phyloP scores from a whole-genome alignment of 108 stramenopile genomes.

The Pseudonitzschia delicatissima region DNA sequence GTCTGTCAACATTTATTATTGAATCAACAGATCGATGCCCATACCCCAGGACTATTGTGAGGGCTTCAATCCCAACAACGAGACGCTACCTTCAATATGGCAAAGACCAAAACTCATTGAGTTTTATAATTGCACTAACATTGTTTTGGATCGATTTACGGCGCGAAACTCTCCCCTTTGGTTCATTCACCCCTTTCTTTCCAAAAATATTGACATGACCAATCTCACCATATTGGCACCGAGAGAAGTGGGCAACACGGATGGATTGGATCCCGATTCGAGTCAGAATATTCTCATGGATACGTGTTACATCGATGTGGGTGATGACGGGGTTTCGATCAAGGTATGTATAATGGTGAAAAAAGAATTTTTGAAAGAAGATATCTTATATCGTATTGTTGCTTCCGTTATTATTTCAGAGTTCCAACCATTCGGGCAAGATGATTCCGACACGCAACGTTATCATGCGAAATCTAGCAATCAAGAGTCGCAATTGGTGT shows the following conservation, averaged over 20 bases:
- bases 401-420: background rate
- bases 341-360: conserved; percentile 5
- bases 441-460: conserved; percentile 11
- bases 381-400: too few species aligned
- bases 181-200: conserved; percentile 8
- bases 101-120: conserved; percentile 14
- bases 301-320: conserved; percentile 14
- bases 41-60: conserved; percentile 1
- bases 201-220: background rate
- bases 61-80: conserved; percentile 7
- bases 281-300: conserved; percentile 1
- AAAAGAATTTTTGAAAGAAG: too few species aligned
- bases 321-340: conserved; percentile 14
- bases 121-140: conserved; percentile 3
- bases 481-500: conserved; percentile 14
- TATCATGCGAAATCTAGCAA: conserved; percentile 2
- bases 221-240: conserved; percentile 13
- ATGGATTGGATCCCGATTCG: conserved; percentile 13
- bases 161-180: conserved; percentile 5
- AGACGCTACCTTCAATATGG: background rate
- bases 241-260: conserved; percentile 8
- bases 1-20: too few species aligned
- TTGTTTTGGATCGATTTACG: conserved; percentile 3
- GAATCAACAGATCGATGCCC: conserved; percentile 8
- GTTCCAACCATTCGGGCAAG: background rate